A percentile compares a stretch with the other conserved stretches of the same genome.
Evolutionary conservation across 2,329 filamentous ascomycete genomes (phyloP).

Genomic region (Nannizzia gypsea): DNA sequence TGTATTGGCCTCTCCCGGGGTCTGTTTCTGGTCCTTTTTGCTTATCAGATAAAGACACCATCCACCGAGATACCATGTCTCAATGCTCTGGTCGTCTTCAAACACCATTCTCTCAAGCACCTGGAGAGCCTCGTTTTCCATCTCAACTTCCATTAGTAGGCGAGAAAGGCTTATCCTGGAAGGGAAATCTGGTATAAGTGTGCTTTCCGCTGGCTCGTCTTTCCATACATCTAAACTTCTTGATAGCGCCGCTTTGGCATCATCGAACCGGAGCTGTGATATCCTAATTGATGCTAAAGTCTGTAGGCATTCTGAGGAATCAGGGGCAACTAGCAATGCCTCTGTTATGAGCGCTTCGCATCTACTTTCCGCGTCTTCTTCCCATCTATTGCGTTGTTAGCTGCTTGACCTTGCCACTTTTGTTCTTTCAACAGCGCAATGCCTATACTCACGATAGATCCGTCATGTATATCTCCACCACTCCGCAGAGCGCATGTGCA

Average conservation of each 20-base stretch:
- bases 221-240: constrained; percentile 77
- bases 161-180: constrained; percentile 72
- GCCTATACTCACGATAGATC: constrained; percentile 59
- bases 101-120: constrained; percentile 72
- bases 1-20: constrained; percentile 18
- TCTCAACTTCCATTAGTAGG: constrained; percentile 76
- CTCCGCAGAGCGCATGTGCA: constrained; percentile 82
- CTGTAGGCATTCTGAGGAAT: constrained; percentile 80
- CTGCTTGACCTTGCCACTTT: background rate
- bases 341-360: constrained; percentile 87
- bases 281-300: constrained; percentile 89
- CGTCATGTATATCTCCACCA: constrained; percentile 98
- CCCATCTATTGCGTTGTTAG: constrained; percentile 42
- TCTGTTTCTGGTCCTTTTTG: constrained; percentile 23
- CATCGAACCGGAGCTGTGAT: constrained; percentile 66
- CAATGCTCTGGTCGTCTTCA: constrained; percentile 89
- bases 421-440: background rate
- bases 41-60: constrained; percentile 73
- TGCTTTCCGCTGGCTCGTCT: constrained; percentile 58
- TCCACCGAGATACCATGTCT: constrained; percentile 93
- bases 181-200: constrained; percentile 70
- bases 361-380: constrained; percentile 74
- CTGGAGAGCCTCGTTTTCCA: constrained; percentile 73
- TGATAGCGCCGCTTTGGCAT: constrained; percentile 66
- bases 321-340: constrained; percentile 71